Conservation (phyloP, 306 rosid species). For the Prunus padus region DNA sequence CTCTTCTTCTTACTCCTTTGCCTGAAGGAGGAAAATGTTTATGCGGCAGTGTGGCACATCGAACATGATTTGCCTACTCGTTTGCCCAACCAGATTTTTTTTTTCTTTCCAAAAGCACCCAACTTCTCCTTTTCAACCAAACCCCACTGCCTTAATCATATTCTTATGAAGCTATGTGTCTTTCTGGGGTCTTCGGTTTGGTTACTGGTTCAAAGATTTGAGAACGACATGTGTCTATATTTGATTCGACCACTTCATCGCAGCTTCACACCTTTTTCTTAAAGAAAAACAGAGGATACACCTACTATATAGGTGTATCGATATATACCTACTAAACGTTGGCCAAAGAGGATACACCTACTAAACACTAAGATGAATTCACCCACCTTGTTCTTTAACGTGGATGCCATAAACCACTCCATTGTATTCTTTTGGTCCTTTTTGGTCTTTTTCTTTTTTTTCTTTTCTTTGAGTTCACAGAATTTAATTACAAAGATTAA, state of each 20-base stretch:
- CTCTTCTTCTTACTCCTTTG: no score
- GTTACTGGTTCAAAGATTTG: background rate
- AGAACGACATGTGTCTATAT: background rate
- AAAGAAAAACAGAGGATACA: background rate
- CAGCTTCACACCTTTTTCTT: background rate
- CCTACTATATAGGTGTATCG: background rate
- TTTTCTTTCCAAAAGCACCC: no score
- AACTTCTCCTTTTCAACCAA: no score
- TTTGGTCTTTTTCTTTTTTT: background rate
- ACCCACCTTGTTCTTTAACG: conserved; percentile 12
- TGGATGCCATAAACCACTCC: conserved; percentile 32
- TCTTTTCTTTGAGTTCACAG: background rate
- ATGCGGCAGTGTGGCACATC: no score
- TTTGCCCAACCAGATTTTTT: no score
- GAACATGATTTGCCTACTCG: no score
- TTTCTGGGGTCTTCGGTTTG: background rate
- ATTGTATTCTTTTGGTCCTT: background rate
- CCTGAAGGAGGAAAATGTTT: no score
- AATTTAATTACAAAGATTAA: background rate
- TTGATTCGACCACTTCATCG: background rate
- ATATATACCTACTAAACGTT: background rate
- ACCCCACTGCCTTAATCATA: background rate
- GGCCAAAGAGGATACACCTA: background rate
- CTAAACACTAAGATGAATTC: background rate
- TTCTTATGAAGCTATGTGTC: background rate